phyloP scores from a whole-genome alignment of 768 basidiomycete species.

The Candolleomyces efflorescens region DNA sequence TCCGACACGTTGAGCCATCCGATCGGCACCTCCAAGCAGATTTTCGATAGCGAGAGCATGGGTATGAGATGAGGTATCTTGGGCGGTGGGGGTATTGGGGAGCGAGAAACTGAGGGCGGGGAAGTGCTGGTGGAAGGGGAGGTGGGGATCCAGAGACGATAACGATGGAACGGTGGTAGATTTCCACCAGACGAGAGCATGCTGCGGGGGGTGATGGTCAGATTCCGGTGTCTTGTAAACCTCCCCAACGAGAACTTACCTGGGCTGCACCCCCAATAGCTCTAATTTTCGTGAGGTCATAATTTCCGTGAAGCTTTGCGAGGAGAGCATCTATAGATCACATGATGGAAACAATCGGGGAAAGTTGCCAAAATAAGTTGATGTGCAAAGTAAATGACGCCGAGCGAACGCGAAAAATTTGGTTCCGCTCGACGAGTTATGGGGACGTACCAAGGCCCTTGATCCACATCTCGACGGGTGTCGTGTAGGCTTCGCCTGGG shows the following conservation, averaged over 20 bases:
- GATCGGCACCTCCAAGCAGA: conserved; percentile 72
- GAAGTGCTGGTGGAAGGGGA: conserved; percentile 69
- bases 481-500: conserved; percentile 82
- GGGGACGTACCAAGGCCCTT: conserved; percentile 69
- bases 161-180: conserved; percentile 69
- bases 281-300: conserved; percentile 68
- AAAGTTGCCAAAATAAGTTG: conserved; percentile 27
- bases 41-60: conserved; percentile 75
- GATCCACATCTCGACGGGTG: conserved; percentile 89
- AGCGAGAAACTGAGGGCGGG: conserved; percentile 63
- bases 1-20: conserved; percentile 73
- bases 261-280: conserved; percentile 69
- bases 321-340: conserved; percentile 64
- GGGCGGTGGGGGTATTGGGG: conserved; percentile 69
- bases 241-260: conserved; percentile 38
- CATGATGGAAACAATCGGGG: conserved; percentile 25
- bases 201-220: conserved; percentile 32
- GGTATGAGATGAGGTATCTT: conserved; percentile 77
- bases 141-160: conserved; percentile 65
- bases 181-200: conserved; percentile 87
- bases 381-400: conserved; percentile 20
- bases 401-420: conserved; percentile 46
- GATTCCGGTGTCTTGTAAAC: background rate
- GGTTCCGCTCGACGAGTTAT: conserved; percentile 45
- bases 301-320: conserved; percentile 66